Base-by-base conservation (phyloP, 2,329 filamentous ascomycete species). In the Aspergillus fumigatus region DNA sequence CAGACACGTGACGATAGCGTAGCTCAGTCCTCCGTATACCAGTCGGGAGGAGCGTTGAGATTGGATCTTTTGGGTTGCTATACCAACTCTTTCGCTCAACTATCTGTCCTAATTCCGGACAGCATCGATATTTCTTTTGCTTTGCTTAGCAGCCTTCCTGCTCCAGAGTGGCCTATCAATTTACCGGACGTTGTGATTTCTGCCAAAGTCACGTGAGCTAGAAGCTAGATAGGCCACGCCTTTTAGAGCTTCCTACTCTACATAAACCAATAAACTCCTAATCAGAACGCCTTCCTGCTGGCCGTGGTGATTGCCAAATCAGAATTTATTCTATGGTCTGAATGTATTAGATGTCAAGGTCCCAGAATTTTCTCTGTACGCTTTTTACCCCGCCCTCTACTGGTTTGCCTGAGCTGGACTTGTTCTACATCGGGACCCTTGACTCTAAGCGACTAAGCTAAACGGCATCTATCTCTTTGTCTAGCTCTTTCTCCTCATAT, bases 201-300 rank as follows among this genome's bases (percentile, higher is more conserved):
- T 6, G 38, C 40, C 21, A 26, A 40, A 49, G 59, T 66, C 64
- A 66, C 64, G 64, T 67, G 64, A 35, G 10, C 47, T 48, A 49
- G 53, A 52, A 53, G 56, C 56, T 57, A 58, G 54, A 53, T 65
- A 55, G 61, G 62, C 63, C 59, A 58, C 61, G 49, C 55, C 43
- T 52, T 59, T 56, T 58, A 61, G 62, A 61, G 62, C 61, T 63
- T 53, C 60, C 63, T 56, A 53, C 58, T 55, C 61, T 63, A 51
- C 60, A 65, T 56, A 51, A 59, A 59, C 59, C 59, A 63, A 55
- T 53, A 48, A 32, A 58, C 56, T 63, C 60, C 56, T 53, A 52
- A 52, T 23, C 56, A 61, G 52, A 50, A 55, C 56, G 51, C 55
- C 57, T 51, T 23, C 43, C 48, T 50, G 29, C 38, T 59, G 52